These are phyloP conservation scores for Scutellaria barbata DNA, from an alignment of 257 asterid genomes.

Conservation along the genomic window DNA sequence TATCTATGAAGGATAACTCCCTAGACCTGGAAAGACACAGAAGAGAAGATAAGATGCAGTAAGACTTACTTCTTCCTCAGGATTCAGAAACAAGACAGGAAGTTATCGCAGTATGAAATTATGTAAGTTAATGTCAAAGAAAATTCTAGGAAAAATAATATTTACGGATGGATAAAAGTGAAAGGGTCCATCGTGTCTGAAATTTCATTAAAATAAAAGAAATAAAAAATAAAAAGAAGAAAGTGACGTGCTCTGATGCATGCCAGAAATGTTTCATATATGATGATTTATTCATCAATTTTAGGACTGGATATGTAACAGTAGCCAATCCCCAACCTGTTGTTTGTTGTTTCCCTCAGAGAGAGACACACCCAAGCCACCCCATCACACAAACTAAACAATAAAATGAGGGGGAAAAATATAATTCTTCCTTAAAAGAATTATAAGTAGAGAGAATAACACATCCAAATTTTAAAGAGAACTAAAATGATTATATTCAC, in stretches of 20 bases:
- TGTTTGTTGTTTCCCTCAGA: background rate
- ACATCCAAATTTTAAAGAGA: constrained; percentile 1
- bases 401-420: background rate
- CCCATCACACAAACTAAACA: constrained; percentile 6
- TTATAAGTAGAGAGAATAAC: background rate
- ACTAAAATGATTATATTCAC: background rate
- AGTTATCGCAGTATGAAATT: constrained; percentile 2
- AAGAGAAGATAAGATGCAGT: constrained; percentile 30
- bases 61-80: constrained; percentile 21
- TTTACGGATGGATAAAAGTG: background rate
- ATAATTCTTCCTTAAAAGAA: constrained; percentile 3
- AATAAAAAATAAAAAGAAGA: no score
- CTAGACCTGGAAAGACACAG: constrained; percentile 53
- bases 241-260: no score
- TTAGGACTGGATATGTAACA: background rate
- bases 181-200: background rate
- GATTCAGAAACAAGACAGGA: no score
- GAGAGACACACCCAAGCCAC: background rate
- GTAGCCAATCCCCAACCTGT: constrained; percentile 2
- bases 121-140: constrained; percentile 1
- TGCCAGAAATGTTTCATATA: no score
- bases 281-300: constrained; percentile 10
- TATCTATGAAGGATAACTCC: constrained; percentile 77
- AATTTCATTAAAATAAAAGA: no score
- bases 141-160: background rate